Evolutionary conservation across 106 monocot species (phyloP), one percentile per base, ranked within the genome.

Genomic region (Allium sativum): DNA sequence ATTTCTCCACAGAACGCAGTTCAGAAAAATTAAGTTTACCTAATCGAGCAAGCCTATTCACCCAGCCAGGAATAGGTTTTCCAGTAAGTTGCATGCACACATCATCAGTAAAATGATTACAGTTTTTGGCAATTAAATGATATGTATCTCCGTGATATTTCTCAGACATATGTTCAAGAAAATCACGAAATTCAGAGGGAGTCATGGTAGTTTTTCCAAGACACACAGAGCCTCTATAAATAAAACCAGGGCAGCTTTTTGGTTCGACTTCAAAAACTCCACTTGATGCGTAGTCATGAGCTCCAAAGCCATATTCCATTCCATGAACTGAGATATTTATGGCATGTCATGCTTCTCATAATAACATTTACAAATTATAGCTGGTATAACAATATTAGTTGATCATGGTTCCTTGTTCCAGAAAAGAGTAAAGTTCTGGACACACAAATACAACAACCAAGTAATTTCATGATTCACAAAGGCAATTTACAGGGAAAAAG

Each of bases 231-330:
- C 76, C 70, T 18, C 82, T 73, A 59, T 58, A 87, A 12, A 76
- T 55, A 66, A 76, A 87, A 64, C 86, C 86, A 59, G 86, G 86
- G 52, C 86, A 87, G 53, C 78, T 67, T 70, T 76, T 87, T 53
- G 86, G 82, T 68, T 82, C 82, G 40, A 87, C 86, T 67, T 87
- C 82, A 68, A 87, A 87, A 17, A 87, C 86, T 18, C 86, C 86
- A 68, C 82, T 87, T 21, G 86, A 68, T 50, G 82, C 64, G 76
- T 73, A 79, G 0, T 82, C 86, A 53, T 82, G 86, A 11, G 86
- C 86, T 56, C 82, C 86, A 60, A 79, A 87, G 45, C 70, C 86
- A 65, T 87, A 87, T 56, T 87, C 86, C 76, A 74, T 73, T 20
- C 86, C 86, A 73, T 82, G 79, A 46, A 79, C 86, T 87, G 67